Evolutionary conservation across 2,329 filamentous ascomycete genomes (phyloP).

Genomic region (Monosporascus sp.): DNA sequence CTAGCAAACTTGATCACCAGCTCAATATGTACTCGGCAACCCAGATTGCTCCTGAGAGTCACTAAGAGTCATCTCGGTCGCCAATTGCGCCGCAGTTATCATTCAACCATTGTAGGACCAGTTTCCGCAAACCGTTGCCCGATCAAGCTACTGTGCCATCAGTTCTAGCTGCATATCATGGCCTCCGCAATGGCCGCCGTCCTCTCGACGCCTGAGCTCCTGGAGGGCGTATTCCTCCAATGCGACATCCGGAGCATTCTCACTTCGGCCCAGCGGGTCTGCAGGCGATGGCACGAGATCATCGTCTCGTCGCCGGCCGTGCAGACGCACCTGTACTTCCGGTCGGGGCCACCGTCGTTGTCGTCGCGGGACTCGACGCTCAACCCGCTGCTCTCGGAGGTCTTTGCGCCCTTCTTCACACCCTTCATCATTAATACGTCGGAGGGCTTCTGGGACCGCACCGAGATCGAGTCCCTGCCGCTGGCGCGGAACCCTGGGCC

Average conservation of each 20-base stretch:
- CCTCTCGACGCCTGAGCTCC: constrained; percentile 4
- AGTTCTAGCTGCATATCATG: neutral
- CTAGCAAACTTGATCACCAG: no score
- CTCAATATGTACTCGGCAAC: no score
- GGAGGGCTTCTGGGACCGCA: neutral
- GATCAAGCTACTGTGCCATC: no score
- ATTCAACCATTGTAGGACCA: no score
- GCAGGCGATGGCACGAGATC: constrained; percentile 4
- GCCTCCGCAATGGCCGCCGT: neutral
- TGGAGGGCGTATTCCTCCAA: constrained; percentile 4
- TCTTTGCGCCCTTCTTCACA: constrained; percentile 1
- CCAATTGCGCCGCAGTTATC: no score
- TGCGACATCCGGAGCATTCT: constrained; percentile 3
- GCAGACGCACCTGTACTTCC: constrained; percentile 2
- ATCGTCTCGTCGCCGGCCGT: neutral
- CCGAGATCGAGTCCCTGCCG: constrained; percentile 1
- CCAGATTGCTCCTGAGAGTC: no score
- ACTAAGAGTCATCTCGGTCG: no score
- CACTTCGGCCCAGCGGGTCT: constrained; percentile 3
- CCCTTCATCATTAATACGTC: neutral
- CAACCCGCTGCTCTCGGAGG: constrained; percentile 3
- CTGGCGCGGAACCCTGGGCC: neutral
- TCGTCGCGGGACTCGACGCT: neutral
- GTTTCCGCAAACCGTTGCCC: no score
- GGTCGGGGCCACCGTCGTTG: neutral